These are phyloP conservation scores for Berberis thunbergii DNA, from an alignment of 164 flowering plant genomes.

Conservation along the genomic window DNA sequence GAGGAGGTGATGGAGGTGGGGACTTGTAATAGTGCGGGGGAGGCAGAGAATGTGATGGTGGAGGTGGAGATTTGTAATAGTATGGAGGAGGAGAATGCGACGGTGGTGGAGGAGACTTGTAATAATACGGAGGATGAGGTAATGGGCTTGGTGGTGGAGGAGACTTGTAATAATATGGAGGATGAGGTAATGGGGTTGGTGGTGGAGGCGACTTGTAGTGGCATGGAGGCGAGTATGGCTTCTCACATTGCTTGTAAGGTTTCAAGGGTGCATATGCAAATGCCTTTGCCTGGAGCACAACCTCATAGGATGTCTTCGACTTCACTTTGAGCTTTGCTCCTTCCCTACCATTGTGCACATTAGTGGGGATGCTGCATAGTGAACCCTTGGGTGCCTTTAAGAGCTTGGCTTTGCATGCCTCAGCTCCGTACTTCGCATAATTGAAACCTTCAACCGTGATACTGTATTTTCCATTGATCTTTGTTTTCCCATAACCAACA, in stretches of 20 bases:
- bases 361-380: not conserved
- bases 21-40: not conserved
- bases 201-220: slow-evolving; percentile 2
- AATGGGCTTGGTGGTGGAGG: not conserved
- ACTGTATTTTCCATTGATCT: slow-evolving; percentile 6
- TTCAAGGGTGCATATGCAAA: slow-evolving; percentile 1
- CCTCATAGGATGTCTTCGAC: not conserved
- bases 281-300: slow-evolving; percentile 2
- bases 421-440: not conserved
- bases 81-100: not conserved
- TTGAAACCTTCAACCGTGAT: slow-evolving; percentile 1
- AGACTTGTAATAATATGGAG: not conserved
- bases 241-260: not conserved
- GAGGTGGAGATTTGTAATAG: not conserved
- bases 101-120: not conserved
- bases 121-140: not conserved
- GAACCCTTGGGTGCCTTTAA: not conserved
- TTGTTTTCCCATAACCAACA: not conserved
- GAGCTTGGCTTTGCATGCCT: slow-evolving; percentile 1
- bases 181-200: not conserved
- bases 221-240: not conserved
- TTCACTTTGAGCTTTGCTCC: not conserved
- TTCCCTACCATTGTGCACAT: not conserved
- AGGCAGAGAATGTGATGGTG: not conserved
- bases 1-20: not conserved